Conservation (phyloP, 805 yeast species). For the Yueomyces sp. region DNA sequence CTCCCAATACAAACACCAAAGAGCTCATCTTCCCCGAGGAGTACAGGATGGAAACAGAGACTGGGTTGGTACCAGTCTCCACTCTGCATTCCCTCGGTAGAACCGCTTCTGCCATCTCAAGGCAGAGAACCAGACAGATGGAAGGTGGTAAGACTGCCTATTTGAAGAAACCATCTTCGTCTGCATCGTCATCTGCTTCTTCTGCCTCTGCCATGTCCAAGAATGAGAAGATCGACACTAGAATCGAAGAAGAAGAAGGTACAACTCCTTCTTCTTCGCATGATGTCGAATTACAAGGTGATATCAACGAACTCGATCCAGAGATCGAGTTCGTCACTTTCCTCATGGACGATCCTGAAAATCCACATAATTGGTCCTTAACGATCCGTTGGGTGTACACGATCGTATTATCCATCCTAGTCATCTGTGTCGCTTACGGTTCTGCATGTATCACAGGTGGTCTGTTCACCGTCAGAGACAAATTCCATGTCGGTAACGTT, state of each 20-base stretch:
- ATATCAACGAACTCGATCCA: conserved; percentile 34
- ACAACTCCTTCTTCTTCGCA: conserved; percentile 8
- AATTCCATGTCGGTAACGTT: conserved; percentile 58
- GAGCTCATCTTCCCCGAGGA: conserved; percentile 86
- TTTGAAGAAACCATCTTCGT: not conserved
- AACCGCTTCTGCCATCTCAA: conserved; percentile 23
- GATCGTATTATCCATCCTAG: conserved; percentile 50
- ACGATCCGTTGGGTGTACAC: conserved; percentile 53
- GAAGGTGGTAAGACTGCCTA: not conserved
- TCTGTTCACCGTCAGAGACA: conserved; percentile 48
- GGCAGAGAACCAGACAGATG: conserved; percentile 9
- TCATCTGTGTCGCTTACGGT: conserved; percentile 85
- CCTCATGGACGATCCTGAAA: conserved; percentile 65
- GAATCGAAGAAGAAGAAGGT: conserved; percentile 5
- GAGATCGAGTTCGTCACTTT: conserved; percentile 81
- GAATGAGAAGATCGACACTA: not conserved
- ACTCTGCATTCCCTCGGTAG: conserved; percentile 62
- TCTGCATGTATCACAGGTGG: conserved; percentile 88
- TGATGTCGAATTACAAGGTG: conserved; percentile 11
- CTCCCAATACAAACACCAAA: conserved; percentile 36
- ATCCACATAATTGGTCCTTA: conserved; percentile 76
- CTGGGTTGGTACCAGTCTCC: conserved; percentile 75
- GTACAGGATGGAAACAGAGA: conserved; percentile 73
- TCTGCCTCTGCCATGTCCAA: not conserved
- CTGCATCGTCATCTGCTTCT: conserved; percentile 1